Base-by-base conservation (phyloP, 768 basidiomycete species). In the Trametes sanguinea region DNA sequence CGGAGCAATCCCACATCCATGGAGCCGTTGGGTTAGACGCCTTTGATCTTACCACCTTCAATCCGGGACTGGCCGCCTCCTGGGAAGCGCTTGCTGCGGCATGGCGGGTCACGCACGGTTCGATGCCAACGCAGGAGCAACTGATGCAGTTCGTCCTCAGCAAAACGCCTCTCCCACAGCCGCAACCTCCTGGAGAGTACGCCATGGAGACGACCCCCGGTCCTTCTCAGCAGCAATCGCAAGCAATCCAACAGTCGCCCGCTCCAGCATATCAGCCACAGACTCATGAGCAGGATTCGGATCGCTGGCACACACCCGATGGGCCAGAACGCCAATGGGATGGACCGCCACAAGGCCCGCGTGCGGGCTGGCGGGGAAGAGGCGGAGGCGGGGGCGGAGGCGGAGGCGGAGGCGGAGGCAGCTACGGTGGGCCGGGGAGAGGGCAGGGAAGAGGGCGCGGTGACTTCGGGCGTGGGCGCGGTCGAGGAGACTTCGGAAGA, bases 1-100 rank as follows among this genome's bases (percentile, higher is more conserved):
- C 32, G 6, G 57, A 57, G 22, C 45, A 45, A 30, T 13, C 35
- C 16, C 51, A 35, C 2, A 6, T 51, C 1, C 3, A 46, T 3
- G 48, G 51, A 13, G 22, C 33, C 13, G 60, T 51, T 64, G 86
- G 87, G 69, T 76, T 92, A 73, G 85, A 89, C 62, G 77, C 76
- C 60, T 90, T 93, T 81, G 83, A 92, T 77, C 77, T 85, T 67
- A 70, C 81, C 64, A 80, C 82, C 50, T 94, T 94, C 82, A 83
- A 93, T 78, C 85, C 85, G 57, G 86, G 87, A 32, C 79, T 82
- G 46, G 83, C 92, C 56, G 74, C 83, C 54, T 87, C 89, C 72
- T 95, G 93, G 93, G 85, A 88, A 77, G 81, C 83, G 59, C 83
- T 95, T 61, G 89, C 88, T 72, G 85, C 84, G 71, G 85, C 90